Evolutionary conservation across 768 basidiomycete genomes (phyloP).

Genomic region (Chalciporus chontae): DNA sequence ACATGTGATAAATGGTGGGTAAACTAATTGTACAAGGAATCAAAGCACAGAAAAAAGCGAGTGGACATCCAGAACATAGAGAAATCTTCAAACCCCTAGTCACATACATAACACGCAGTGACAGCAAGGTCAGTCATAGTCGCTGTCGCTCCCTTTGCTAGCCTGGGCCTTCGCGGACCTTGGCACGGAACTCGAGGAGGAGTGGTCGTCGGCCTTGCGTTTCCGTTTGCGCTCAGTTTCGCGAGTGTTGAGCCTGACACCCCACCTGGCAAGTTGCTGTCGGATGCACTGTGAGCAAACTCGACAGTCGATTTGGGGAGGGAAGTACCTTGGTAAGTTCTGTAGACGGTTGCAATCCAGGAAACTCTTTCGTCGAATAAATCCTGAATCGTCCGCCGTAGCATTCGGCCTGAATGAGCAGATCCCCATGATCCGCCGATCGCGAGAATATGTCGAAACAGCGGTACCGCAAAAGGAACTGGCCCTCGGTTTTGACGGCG

Average conservation of each 20-base stretch:
- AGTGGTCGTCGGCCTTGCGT: conserved; percentile 21
- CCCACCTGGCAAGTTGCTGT: conserved; percentile 34
- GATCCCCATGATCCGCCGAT: conserved; percentile 25
- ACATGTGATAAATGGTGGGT: conserved; percentile 6
- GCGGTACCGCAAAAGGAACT: conserved; percentile 69
- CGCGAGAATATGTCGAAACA: conserved; percentile 57
- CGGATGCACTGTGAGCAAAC: conserved; percentile 2
- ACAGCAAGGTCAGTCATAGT: conserved; percentile 15
- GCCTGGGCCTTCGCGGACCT: conserved; percentile 2
- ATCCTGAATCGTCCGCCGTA: conserved; percentile 66
- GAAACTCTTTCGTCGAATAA: conserved; percentile 74
- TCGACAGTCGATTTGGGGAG: not conserved
- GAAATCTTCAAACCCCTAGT: conserved; percentile 2
- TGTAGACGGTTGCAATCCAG: conserved; percentile 65
- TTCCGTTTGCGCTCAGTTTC: conserved; percentile 36
- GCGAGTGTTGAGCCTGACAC: conserved; percentile 35
- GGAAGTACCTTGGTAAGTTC: conserved; percentile 58
- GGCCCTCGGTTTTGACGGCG: conserved; percentile 63
- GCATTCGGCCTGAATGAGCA: conserved; percentile 57
- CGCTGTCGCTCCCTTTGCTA: conserved; percentile 23
- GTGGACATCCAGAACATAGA: conserved; percentile 7
- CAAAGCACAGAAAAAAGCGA: conserved; percentile 1
- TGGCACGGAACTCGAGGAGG: conserved; percentile 3
- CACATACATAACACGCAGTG: too few species aligned
- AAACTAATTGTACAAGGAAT: conserved; percentile 17